Evolutionary conservation across 164 flowering plant genomes (phyloP).

Genomic region (Platanus orientalis): DNA sequence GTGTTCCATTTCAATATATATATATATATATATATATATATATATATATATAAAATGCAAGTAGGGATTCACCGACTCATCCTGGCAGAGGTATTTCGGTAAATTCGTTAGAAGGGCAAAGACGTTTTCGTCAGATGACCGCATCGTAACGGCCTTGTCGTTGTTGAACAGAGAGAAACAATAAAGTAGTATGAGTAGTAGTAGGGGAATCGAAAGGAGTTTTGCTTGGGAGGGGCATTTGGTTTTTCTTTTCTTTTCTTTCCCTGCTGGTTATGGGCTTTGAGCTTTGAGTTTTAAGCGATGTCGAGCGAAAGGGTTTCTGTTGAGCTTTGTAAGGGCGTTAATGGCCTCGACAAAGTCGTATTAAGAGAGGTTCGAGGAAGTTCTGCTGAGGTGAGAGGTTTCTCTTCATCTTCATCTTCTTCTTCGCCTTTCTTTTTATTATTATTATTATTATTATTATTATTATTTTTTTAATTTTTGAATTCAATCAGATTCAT

Average conservation of each 20-base stretch:
- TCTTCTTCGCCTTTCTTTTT: not conserved
- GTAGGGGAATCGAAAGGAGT: not conserved
- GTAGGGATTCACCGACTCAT: too few relatives aligned
- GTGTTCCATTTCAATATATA: too few relatives aligned
- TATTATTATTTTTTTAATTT: not conserved
- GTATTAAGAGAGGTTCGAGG: slow-evolving; percentile 61
- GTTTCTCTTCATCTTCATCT: not conserved
- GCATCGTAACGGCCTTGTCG: not conserved
- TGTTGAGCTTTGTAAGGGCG: slow-evolving; percentile 49
- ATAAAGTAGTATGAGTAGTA: too few relatives aligned
- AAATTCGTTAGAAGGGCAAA: too few relatives aligned
- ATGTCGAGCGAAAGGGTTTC: slow-evolving; percentile 29
- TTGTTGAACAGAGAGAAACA: not conserved
- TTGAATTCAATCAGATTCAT: not conserved
- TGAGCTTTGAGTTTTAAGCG: too few relatives aligned
- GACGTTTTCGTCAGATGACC: not conserved
- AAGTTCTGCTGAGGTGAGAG: slow-evolving; percentile 57
- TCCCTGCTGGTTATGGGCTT: slow-evolving; percentile 20
- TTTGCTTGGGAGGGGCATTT: not conserved
- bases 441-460: too few relatives aligned
- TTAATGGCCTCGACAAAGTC: slow-evolving; percentile 77
- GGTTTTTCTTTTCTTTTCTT: too few relatives aligned
- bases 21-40: too few relatives aligned
- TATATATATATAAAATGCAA: too few relatives aligned
- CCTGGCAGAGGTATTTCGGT: too few relatives aligned